Evolutionary conservation across 768 basidiomycete genomes (phyloP).

Genomic region (Gloeophyllum trabeum): DNA sequence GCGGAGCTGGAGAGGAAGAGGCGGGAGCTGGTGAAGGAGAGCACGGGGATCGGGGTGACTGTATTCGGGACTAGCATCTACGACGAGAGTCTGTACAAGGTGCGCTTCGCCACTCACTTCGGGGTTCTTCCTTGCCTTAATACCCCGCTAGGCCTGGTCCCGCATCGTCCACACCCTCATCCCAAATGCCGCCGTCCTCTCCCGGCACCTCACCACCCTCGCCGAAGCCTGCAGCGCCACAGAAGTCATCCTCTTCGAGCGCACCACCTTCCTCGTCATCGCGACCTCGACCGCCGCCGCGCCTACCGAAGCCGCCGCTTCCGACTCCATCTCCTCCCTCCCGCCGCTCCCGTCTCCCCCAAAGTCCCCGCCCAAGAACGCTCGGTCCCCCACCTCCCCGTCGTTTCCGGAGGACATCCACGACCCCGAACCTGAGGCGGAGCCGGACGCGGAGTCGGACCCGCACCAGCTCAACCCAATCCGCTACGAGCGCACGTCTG

Average conservation of each 20-base stretch:
- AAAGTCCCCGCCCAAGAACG: conserved; percentile 1
- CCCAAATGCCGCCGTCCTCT: conserved; percentile 86
- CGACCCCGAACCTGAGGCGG: neutral
- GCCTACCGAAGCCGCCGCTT: conserved; percentile 14
- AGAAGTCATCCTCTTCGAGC: conserved; percentile 93
- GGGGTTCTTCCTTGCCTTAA: conserved; percentile 6
- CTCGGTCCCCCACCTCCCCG: conserved; percentile 1
- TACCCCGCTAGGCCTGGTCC: conserved; percentile 77
- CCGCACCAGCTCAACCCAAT: conserved; percentile 47
- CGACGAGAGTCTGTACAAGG: conserved; percentile 95
- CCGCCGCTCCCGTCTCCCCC: conserved; percentile 13
- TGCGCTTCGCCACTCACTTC: conserved; percentile 14
- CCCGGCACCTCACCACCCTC: conserved; percentile 78
- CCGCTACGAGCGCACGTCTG: conserved; percentile 80
- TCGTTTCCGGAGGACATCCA: neutral
- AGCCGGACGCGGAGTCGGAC: conserved; percentile 11
- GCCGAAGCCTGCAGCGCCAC: conserved; percentile 82
- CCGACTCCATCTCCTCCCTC: conserved; percentile 16
- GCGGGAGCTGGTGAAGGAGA: conserved; percentile 61
- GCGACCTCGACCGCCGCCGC: conserved; percentile 59
- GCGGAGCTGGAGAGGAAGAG: conserved; percentile 60
- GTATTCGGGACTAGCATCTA: conserved; percentile 95
- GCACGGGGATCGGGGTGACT: conserved; percentile 45
- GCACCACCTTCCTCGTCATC: conserved; percentile 96
- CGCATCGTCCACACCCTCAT: conserved; percentile 94